Base-by-base conservation (phyloP, 2,329 filamentous ascomycete genomes). In the Xylariaceae sp. region DNA sequence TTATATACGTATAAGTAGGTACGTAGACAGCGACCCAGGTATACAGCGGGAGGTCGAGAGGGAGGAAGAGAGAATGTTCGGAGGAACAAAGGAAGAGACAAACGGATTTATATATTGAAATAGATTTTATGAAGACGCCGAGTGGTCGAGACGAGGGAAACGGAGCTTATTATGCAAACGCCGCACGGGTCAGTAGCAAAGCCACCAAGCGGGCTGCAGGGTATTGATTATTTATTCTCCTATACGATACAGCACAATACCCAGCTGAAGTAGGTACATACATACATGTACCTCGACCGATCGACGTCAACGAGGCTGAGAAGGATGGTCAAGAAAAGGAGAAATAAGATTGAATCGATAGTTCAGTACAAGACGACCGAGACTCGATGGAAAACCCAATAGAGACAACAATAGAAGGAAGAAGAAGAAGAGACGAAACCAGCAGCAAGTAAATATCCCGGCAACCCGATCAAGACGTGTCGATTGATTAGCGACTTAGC, bases 141-240 rank as follows among this genome's bases (percentile, higher is more conserved):
- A 52, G 12, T 54, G 44, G 54, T 56, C 52, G 54, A 60, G 48
- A 52, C 54, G 54, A 60, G 54, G 65, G 61, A 54, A n/a, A 60
- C 52, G 48, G 55, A 57, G 56, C 53, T 63, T 66, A 62, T 65
- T 65, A 63, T 66, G 62, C 65, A 65, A 58, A 59, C 56, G 51
- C 58, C 50, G 59, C 60, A 65, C 61, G 60, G 63, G 50, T 61
- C 59, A 63, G 59, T 56, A 60, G 52, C 51, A 59, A 60, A 63
- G 54, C 59, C 59, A 63, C 54, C 40, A 61, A 53, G n/a, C n/a
- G n/a, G n/a, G 21, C 18, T 46, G 23, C 29, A 32, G 44, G 44
- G 44, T n/a, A 23, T n/a, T n/a, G n/a, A n/a, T 23, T 21, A n/a
- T 44, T 14, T 23, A 44, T 44, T n/a, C n/a, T n/a, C n/a, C n/a